Base-by-base conservation (phyloP, 202 grass and related monocot species). In the Dendrocalamus latiflorus region DNA sequence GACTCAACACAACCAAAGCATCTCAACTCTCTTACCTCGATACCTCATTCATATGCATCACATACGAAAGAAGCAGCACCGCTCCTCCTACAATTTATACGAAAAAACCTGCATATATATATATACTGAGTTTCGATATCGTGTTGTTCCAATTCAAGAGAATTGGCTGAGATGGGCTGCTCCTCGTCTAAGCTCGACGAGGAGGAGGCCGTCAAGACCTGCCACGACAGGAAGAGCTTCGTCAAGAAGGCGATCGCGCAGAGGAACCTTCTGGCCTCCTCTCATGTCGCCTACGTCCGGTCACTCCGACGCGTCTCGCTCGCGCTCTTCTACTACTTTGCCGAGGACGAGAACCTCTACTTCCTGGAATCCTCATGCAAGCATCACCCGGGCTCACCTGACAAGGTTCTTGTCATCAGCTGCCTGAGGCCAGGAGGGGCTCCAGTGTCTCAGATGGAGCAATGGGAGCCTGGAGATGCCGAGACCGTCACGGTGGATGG, bases 161-260 rank as follows among this genome's bases (percentile, higher is more conserved):
- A 26, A 63, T 57, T 57, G 41, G 25, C 10, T 16, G 51, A 59
- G 44, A 98, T 98, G 95, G 95, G 95, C 41, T 98, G 92, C 87
- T 89, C 89, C 21, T 91, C 92, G 70, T 98, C 95, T 20, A 91
- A 85, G 81, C 66, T 93, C 37, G 91, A 95, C 41, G 92, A 98
- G 86, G 83, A 87, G 65, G 91, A 64, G n/a, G 90, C 83, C 1
- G 91, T 98, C 66, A 81, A 68, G 82, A 53, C 92, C 60, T 98
- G 95, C 80, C 87, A 83, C 50, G 80, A 98, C 64, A 81, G 92
- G 57, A 94, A 79, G 74, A 90, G 92, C 68, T 98, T 91, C 55
- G 81, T 93, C 25, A 98, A 89, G 85, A 90, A 87, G 86, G 95
- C 95, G 63, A 69, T 93, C 65, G 76, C 68, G 76, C 89, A 98